Evolutionary conservation across 345 rosid species (phyloP).

Genomic region (Trapa incisa): DNA sequence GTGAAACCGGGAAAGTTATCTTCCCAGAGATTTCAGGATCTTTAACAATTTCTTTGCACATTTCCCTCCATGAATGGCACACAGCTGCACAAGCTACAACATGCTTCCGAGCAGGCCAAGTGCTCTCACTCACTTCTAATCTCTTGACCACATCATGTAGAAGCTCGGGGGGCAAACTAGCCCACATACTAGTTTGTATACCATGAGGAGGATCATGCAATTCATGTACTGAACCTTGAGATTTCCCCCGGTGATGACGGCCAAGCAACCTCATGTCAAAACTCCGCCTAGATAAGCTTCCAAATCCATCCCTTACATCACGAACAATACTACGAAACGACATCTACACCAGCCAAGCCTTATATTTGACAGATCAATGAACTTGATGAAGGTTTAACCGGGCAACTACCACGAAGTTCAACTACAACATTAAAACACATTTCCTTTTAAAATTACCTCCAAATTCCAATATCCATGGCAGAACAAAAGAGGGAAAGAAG

Average conservation of each 20-base stretch:
- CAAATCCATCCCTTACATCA: constrained; percentile 86
- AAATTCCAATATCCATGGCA: constrained; percentile 10
- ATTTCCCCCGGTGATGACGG: constrained; percentile 43
- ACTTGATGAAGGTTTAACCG: constrained; percentile 4
- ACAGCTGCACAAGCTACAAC: constrained; percentile 98
- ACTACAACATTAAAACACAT: constrained; percentile 15
- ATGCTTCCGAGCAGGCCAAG: constrained; percentile 81
- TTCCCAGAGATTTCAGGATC: constrained; percentile 77
- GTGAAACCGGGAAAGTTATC: constrained; percentile 87
- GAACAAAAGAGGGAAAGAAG: constrained; percentile 10
- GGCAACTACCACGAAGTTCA: constrained; percentile 1
- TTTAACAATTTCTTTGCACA: constrained; percentile 86
- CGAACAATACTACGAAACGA: constrained; percentile 89
- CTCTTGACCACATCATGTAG: constrained; percentile 81
- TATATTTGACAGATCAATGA: constrained; percentile 12
- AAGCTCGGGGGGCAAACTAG: constrained; percentile 86
- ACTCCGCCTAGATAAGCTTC: constrained; percentile 83
- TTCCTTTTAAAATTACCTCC: constrained; percentile 12
- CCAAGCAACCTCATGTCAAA: constrained; percentile 73
- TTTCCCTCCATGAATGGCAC: constrained; percentile 91
- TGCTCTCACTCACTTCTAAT: constrained; percentile 80
- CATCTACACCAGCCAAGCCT: constrained; percentile 25
- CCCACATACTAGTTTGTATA: constrained; percentile 72
- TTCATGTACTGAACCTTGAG: constrained; percentile 67
- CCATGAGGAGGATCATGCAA: constrained; percentile 48